These are phyloP conservation scores for Coriaria nepalensis DNA, from an alignment of 306 rosid species.

Conservation along the genomic window DNA sequence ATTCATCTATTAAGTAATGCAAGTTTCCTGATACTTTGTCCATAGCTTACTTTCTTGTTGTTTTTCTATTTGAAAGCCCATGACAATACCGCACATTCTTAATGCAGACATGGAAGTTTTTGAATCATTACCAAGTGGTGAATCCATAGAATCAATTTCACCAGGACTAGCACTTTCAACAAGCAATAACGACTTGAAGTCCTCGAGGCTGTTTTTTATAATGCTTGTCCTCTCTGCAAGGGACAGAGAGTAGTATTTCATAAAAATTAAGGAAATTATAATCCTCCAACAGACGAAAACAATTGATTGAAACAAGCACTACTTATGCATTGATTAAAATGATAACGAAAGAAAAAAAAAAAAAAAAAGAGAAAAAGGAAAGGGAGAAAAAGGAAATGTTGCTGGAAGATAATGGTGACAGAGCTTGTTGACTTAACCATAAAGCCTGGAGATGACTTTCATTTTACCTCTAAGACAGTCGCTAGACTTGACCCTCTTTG, in stretches of 20 bases:
- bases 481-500: slow-evolving; percentile 18
- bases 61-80: too few species aligned
- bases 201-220: slow-evolving; percentile 11
- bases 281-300: background rate
- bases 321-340: background rate
- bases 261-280: too few species aligned
- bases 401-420: background rate
- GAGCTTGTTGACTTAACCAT: slow-evolving; percentile 4
- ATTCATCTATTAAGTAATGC: too few species aligned
- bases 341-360: too few species aligned
- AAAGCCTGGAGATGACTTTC: too few species aligned
- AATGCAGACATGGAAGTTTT: slow-evolving; percentile 33
- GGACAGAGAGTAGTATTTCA: slow-evolving; percentile 3
- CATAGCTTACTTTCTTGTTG: too few species aligned
- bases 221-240: slow-evolving; percentile 28
- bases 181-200: slow-evolving; percentile 17
- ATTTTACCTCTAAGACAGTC: slow-evolving; percentile 32
- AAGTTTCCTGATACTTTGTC: too few species aligned
- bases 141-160: slow-evolving; percentile 15
- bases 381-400: background rate
- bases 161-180: slow-evolving; percentile 20
- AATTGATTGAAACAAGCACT: background rate
- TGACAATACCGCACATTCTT: background rate
- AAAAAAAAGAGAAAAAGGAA: too few species aligned
- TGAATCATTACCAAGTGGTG: slow-evolving; percentile 22